These are phyloP conservation scores for Neurospora terricola DNA, from an alignment of 495 filamentous ascomycete species.

Conservation along the genomic window DNA sequence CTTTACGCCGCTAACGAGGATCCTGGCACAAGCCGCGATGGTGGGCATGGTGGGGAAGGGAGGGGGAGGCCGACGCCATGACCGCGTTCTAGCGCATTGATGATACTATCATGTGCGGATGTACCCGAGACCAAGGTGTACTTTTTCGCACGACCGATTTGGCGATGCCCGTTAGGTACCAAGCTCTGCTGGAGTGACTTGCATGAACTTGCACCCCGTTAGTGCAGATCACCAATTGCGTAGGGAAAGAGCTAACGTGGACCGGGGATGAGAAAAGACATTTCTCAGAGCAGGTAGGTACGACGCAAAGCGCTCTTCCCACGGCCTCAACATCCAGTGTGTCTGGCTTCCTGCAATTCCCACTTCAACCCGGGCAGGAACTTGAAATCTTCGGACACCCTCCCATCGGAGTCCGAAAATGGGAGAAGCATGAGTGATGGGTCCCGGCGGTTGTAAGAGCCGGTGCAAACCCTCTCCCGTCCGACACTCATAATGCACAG, in stretches of 20 bases:
- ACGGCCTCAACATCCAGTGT: neutral
- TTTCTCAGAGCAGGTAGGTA: neutral
- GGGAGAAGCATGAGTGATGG: neutral
- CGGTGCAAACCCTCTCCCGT: neutral
- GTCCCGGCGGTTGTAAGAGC: neutral
- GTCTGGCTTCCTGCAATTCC: neutral
- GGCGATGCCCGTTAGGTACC: neutral
- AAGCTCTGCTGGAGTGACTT: neutral
- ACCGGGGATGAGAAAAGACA: neutral
- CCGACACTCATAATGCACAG: neutral
- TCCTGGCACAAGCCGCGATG: neutral
- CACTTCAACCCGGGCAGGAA: neutral
- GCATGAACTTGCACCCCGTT: neutral
- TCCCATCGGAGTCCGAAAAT: neutral
- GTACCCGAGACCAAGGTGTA: neutral
- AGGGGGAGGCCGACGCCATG: neutral
- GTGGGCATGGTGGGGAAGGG: neutral
- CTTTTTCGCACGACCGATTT: neutral
- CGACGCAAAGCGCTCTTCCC: neutral
- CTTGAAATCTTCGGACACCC: neutral
- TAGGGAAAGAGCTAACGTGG: neutral
- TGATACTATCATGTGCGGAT: neutral
- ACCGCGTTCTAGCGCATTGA: neutral
- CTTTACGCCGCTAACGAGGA: neutral
- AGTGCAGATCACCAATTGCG: neutral